A percentile compares a stretch with the other conserved stretches of the same genome.
Evolutionary conservation across 1,284 basidiomycete genomes (phyloP).

Genomic region (Tetrapyrgos nigripes): DNA sequence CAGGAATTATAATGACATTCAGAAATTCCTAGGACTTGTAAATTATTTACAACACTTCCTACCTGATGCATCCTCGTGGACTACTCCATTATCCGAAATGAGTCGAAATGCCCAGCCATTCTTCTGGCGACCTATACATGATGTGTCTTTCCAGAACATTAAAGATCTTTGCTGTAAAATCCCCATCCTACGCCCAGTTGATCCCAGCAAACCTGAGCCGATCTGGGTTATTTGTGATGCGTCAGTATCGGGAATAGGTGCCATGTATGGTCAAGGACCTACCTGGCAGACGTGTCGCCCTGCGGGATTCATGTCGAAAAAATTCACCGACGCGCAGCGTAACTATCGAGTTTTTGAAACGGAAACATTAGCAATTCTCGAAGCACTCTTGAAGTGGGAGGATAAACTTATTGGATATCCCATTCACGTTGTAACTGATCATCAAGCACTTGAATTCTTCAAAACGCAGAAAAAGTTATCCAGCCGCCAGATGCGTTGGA

Average conservation of each 20-base stretch:
- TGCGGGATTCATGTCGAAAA: conserved; percentile 46
- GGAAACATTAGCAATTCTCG: too few relatives aligned
- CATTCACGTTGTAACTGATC: conserved; percentile 14
- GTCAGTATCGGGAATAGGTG: too few relatives aligned
- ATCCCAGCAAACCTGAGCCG: background rate
- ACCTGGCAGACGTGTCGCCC: conserved; percentile 42
- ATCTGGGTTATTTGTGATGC: too few relatives aligned
- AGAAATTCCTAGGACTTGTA: conserved; percentile 38
- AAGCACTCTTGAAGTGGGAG: too few relatives aligned
- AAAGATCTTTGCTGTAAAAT: conserved; percentile 8
- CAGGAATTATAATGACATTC: conserved; percentile 30
- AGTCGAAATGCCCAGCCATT: conserved; percentile 15
- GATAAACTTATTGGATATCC: conserved; percentile 29
- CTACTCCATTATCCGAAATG: conserved; percentile 22
- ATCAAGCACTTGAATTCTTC: conserved; percentile 10
- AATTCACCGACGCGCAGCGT: conserved; percentile 44
- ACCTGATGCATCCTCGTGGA: conserved; percentile 30
- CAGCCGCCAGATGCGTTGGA: conserved; percentile 24
- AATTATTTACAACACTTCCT: conserved; percentile 37
- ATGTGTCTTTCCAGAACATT: conserved; percentile 10
- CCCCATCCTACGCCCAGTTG: conserved; percentile 6
- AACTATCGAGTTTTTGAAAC: conserved; percentile 44
- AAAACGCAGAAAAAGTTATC: conserved; percentile 8
- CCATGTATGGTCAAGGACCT: too few relatives aligned
- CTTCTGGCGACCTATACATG: too few relatives aligned